A percentile compares a stretch with the other conserved stretches of the same genome.
phyloP scores from a whole-genome alignment of 2,329 filamentous ascomycete species.

The Fusarium nematophilum region DNA sequence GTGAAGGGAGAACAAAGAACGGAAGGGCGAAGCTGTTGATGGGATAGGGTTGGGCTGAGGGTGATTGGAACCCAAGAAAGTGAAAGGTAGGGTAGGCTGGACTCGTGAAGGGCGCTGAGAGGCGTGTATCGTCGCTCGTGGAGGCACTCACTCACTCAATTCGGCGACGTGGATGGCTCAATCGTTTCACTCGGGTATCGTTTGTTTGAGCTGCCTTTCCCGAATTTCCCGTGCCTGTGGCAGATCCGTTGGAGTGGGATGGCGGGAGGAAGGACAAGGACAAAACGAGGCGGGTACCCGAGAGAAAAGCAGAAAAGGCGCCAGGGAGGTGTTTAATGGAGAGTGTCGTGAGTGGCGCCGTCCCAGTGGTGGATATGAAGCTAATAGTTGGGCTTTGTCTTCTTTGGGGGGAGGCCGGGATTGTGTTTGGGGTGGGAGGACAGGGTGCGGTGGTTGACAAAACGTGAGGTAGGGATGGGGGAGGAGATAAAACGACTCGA shows the following conservation, averaged over 20 bases:
- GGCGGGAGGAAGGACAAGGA: slow-evolving; percentile 6
- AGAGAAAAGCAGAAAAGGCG: slow-evolving; percentile 2
- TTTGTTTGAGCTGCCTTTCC: background rate
- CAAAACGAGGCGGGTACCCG: slow-evolving; percentile 11
- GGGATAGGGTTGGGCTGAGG: slow-evolving; percentile 3
- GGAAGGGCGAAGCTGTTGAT: background rate
- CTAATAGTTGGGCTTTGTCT: slow-evolving; percentile 33
- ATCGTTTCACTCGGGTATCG: slow-evolving; percentile 13
- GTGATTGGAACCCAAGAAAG: background rate
- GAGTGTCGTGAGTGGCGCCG: slow-evolving; percentile 35
- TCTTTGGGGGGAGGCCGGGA: slow-evolving; percentile 30
- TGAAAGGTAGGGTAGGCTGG: background rate
- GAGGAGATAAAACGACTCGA: slow-evolving; percentile 2
- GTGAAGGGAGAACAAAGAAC: slow-evolving; percentile 7
- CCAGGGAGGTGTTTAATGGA: background rate
- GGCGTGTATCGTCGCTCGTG: slow-evolving; percentile 13
- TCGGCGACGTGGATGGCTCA: slow-evolving; percentile 9
- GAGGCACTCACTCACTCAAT: slow-evolving; percentile 13
- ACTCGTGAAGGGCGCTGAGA: too few species aligned
- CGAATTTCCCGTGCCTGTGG: background rate
- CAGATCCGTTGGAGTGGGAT: slow-evolving; percentile 6
- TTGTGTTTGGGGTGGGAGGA: slow-evolving; percentile 19
- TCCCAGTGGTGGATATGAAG: slow-evolving; percentile 18
- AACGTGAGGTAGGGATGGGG: slow-evolving; percentile 10
- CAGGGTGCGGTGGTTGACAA: slow-evolving; percentile 17